Conservation (phyloP, 257 asterid species). For the Capsicum baccatum region DNA sequence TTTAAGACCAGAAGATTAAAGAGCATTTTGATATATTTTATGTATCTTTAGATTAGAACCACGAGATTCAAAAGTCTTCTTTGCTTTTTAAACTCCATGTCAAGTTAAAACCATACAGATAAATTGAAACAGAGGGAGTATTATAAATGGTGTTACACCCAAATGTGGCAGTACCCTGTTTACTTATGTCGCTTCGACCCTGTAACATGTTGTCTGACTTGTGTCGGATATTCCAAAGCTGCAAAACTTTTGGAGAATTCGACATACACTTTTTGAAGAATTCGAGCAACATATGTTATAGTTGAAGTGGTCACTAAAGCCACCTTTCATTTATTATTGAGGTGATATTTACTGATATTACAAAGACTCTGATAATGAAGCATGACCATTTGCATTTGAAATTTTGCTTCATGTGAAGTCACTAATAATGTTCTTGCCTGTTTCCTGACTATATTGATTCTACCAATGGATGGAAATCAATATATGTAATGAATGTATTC, state of each 20-base stretch:
- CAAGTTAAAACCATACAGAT: too few relatives aligned
- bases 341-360: neutral
- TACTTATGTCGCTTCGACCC: neutral
- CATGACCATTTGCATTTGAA: constrained; percentile 23
- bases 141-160: constrained; percentile 28
- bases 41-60: too few relatives aligned
- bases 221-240: neutral
- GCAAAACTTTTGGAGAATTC: neutral
- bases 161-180: constrained; percentile 42
- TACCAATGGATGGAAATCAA: neutral
- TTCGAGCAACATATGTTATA: neutral
- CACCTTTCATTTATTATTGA: neutral
- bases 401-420: neutral
- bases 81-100: too few relatives aligned
- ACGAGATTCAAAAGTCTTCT: too few relatives aligned
- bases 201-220: too few relatives aligned
- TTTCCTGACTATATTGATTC: neutral
- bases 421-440: neutral
- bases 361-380: neutral
- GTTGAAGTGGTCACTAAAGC: neutral
- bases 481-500: neutral
- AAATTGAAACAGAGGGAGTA: too few relatives aligned
- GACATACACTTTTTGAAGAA: neutral
- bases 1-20: too few relatives aligned
- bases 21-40: too few relatives aligned